Conservation (phyloP, 2,329 filamentous ascomycete genomes). For the Lanzia echinophila region DNA sequence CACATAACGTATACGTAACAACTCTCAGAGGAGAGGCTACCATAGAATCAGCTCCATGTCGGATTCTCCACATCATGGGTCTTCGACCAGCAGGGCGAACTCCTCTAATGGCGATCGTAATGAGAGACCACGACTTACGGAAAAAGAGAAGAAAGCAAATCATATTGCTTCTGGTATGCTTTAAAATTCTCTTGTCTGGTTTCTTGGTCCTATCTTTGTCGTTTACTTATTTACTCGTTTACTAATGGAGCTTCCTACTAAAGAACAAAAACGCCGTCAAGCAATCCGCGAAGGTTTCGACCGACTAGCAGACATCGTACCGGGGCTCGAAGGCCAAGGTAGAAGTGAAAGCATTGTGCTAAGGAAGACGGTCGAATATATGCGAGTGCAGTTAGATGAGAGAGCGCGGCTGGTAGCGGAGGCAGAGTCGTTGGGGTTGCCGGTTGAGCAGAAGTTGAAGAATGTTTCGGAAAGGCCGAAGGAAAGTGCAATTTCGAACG, state of each 20-base stretch:
- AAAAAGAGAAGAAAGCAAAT: conserved; percentile 67
- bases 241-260: background rate
- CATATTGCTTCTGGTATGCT: conserved; percentile 55
- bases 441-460: conserved; percentile 31
- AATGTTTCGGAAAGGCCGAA: background rate
- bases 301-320: conserved; percentile 60
- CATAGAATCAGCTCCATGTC: background rate
- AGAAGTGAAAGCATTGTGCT: conserved; percentile 64
- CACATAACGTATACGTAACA: background rate
- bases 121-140: conserved; percentile 59
- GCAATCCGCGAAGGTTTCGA: conserved; percentile 63
- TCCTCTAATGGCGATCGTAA: conserved; percentile 23
- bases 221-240: background rate
- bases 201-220: background rate
- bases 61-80: conserved; percentile 14
- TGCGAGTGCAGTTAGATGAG: conserved; percentile 44
- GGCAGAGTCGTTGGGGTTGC: conserved; percentile 45
- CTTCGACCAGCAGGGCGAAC: conserved; percentile 22
- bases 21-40: background rate
- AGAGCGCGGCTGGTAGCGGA: conserved; percentile 41
- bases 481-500: no score
- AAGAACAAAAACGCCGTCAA: conserved; percentile 44
- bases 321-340: conserved; percentile 60
- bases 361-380: conserved; percentile 49
- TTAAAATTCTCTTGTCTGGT: background rate